These are phyloP conservation scores for Alternaria atra DNA, from an alignment of 2,329 filamentous ascomycete genomes.

Conservation along the genomic window DNA sequence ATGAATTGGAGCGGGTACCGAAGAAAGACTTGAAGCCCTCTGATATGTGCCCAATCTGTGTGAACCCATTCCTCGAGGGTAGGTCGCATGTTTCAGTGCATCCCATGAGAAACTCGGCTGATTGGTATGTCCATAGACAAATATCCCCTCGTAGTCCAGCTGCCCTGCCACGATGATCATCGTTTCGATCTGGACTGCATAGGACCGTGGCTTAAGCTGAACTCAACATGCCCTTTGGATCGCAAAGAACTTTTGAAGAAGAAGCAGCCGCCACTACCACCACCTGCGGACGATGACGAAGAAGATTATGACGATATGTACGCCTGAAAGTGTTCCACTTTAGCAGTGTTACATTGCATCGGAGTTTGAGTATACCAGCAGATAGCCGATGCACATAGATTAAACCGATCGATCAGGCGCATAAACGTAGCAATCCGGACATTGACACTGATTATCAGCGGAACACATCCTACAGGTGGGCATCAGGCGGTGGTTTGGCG, in stretches of 20 bases:
- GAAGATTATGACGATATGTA: conserved; percentile 63
- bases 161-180: conserved; percentile 70
- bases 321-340: conserved; percentile 41
- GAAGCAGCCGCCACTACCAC: conserved; percentile 51
- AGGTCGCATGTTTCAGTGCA: conserved; percentile 20
- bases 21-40: conserved; percentile 62
- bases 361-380: conserved; percentile 15
- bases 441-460: background rate
- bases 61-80: conserved; percentile 68
- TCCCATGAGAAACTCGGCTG: conserved; percentile 19
- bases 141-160: conserved; percentile 69
- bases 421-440: background rate
- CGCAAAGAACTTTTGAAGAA: conserved; percentile 66
- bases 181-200: conserved; percentile 73
- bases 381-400: conserved; percentile 1
- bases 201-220: conserved; percentile 69
- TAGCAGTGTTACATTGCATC: conserved; percentile 10
- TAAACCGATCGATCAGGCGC: background rate
- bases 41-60: conserved; percentile 68
- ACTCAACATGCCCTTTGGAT: conserved; percentile 71
- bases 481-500: conserved; percentile 1
- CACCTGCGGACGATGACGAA: conserved; percentile 61
- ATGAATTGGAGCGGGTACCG: conserved; percentile 67
- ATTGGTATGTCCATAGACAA: conserved; percentile 51
- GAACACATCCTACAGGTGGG: background rate